phyloP scores from a whole-genome alignment of 2,329 filamentous ascomycete species.

The Penicillium fuscoglaucum region DNA sequence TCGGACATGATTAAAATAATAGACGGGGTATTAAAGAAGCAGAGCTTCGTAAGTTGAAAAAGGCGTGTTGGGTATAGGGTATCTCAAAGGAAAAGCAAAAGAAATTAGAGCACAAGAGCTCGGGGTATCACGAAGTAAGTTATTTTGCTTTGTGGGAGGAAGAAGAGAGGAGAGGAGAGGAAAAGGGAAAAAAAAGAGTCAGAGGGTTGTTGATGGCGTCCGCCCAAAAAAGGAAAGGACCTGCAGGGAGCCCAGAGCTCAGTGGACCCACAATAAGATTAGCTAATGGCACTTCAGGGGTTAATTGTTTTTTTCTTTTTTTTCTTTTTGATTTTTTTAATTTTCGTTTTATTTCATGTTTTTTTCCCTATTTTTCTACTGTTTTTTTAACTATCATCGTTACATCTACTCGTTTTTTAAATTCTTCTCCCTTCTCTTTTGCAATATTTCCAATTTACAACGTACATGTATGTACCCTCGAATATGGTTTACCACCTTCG shows the following conservation, averaged over 20 bases:
- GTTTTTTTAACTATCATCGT: not conserved
- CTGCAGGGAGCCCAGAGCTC: constrained; percentile 28
- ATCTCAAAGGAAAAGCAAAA: constrained; percentile 29
- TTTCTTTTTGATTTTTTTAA: not conserved
- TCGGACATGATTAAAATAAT: constrained; percentile 33
- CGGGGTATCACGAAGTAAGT: constrained; percentile 30
- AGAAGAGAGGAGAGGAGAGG: constrained; percentile 18
- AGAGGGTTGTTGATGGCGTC: constrained; percentile 21
- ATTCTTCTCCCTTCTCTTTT: not conserved
- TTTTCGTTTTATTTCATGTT: not conserved
- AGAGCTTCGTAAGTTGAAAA: constrained; percentile 18
- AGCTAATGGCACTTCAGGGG: constrained; percentile 24
- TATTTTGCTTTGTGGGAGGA: constrained; percentile 23
- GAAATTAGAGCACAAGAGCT: constrained; percentile 30
- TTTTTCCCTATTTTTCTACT: not conserved
- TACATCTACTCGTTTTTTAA: not conserved
- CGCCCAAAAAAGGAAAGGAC: constrained; percentile 24
- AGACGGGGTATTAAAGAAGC: constrained; percentile 26
- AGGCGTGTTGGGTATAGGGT: constrained; percentile 25
- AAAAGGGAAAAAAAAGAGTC: constrained; percentile 25
- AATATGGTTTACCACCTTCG: not conserved
- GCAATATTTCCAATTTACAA: not conserved
- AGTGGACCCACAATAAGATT: constrained; percentile 18
- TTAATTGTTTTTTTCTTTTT: constrained; percentile 2
- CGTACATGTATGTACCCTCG: not conserved